phyloP scores from a whole-genome alignment of 2,329 filamentous ascomycete genomes.

The Paecilomyces niveus region DNA sequence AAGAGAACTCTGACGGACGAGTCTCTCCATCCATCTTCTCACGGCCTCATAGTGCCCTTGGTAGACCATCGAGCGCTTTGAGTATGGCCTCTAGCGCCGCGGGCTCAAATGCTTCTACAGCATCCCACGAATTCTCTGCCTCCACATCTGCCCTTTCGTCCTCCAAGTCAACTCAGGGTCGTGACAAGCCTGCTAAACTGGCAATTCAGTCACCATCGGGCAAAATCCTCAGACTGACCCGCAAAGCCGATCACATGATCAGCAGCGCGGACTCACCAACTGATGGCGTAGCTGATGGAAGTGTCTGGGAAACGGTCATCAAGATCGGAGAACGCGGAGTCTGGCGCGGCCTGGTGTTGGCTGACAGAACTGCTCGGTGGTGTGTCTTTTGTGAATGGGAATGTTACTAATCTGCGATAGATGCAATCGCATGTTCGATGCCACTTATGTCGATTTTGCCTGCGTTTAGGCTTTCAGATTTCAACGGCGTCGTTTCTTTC shows the following conservation, averaged over 20 bases:
- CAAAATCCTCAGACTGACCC: conserved; percentile 70
- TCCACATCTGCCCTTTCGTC: conserved; percentile 50
- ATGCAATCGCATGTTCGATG: conserved; percentile 2
- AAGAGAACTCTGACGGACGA: conserved; percentile 33
- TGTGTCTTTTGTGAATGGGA: conserved; percentile 65
- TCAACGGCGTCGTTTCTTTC: neutral
- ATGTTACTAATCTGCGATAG: conserved; percentile 37
- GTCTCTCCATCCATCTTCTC: conserved; percentile 44
- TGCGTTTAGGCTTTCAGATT: neutral
- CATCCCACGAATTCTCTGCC: conserved; percentile 34
- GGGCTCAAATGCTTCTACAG: conserved; percentile 43
- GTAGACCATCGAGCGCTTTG: conserved; percentile 52
- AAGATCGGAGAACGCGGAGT: conserved; percentile 58
- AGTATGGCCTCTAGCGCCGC: conserved; percentile 53
- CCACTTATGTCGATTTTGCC: conserved; percentile 1
- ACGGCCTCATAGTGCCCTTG: conserved; percentile 6
- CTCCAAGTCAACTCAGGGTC: conserved; percentile 22
- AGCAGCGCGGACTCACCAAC: conserved; percentile 25
- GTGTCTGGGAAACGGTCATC: conserved; percentile 59
- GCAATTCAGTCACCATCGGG: conserved; percentile 91
- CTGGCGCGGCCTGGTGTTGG: conserved; percentile 58
- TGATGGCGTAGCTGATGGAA: conserved; percentile 43
- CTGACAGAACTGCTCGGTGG: conserved; percentile 59
- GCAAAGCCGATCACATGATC: conserved; percentile 41
- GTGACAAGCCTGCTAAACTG: conserved; percentile 82